phyloP scores from a whole-genome alignment of 2,329 filamentous ascomycete genomes.

The Diaporthe sp. region DNA sequence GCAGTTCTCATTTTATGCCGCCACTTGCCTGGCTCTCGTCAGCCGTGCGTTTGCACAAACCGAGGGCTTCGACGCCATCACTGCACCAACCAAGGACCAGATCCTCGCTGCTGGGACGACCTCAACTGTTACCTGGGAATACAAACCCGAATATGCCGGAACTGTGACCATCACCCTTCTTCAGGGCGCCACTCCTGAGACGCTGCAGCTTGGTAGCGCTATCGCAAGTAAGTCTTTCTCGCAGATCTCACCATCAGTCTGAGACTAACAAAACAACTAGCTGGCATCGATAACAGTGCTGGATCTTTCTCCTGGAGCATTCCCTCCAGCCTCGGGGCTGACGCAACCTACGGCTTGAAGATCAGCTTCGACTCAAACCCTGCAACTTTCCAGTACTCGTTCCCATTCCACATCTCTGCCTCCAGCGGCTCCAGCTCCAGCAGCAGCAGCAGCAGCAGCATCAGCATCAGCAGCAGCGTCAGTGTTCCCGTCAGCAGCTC shows the following conservation, averaged over 20 bases:
- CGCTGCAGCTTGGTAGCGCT: slow-evolving; percentile 56
- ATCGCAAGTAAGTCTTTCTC: slow-evolving; percentile 64
- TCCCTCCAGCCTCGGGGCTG: slow-evolving; percentile 58
- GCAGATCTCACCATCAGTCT: too few species aligned
- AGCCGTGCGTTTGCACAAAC: slow-evolving; percentile 67
- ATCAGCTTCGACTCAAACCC: slow-evolving; percentile 64
- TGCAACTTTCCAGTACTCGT: slow-evolving; percentile 72
- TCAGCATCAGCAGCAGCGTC: slow-evolving; percentile 45
- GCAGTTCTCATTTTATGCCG: slow-evolving; percentile 64
- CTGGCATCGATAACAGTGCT: slow-evolving; percentile 60
- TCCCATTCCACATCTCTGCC: slow-evolving; percentile 70
- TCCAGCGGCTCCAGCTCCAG: slow-evolving; percentile 42
- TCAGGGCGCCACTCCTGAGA: slow-evolving; percentile 61
- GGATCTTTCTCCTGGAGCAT: slow-evolving; percentile 67
- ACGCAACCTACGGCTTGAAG: slow-evolving; percentile 70
- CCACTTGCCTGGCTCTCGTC: slow-evolving; percentile 66
- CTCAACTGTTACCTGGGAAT: slow-evolving; percentile 66
- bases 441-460: slow-evolving; percentile 41
- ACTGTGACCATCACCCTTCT: slow-evolving; percentile 68
- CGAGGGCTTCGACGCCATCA: slow-evolving; percentile 69
- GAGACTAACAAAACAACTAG: slow-evolving; percentile 51
- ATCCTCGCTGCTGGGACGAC: slow-evolving; percentile 62
- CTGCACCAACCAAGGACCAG: slow-evolving; percentile 60
- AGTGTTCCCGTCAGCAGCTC: slow-evolving; percentile 47
- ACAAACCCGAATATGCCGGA: slow-evolving; percentile 56